phyloP scores from a whole-genome alignment of 345 rosid genomes.

The Dipteronia sinensis region DNA sequence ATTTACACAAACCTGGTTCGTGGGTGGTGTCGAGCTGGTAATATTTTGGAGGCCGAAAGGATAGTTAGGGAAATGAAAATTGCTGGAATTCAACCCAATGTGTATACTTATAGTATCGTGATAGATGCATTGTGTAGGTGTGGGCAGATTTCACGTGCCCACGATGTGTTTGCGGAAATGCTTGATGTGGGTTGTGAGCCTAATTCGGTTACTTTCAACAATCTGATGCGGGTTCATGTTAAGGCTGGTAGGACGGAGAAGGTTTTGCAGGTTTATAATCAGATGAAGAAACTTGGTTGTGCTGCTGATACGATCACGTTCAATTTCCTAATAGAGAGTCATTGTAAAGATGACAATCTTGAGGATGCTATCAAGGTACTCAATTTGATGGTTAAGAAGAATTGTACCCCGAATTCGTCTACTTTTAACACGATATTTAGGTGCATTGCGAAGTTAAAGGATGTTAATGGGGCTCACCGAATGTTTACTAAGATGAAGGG shows the following conservation, averaged over 20 bases:
- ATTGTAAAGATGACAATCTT: constrained; percentile 70
- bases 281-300: constrained; percentile 80
- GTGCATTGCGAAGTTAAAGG: constrained; percentile 66
- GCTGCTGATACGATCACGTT: constrained; percentile 64
- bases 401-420: constrained; percentile 62
- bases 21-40: constrained; percentile 88
- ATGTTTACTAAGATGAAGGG: constrained; percentile 78
- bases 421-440: constrained; percentile 77
- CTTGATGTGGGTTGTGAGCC: constrained; percentile 70
- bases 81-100: constrained; percentile 78
- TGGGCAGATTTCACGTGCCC: constrained; percentile 82
- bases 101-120: constrained; percentile 78
- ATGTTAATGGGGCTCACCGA: constrained; percentile 81
- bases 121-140: constrained; percentile 84
- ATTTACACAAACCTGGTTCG: constrained; percentile 75
- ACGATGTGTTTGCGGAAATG: constrained; percentile 92
- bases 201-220: constrained; percentile 80
- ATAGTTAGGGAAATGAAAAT: constrained; percentile 76
- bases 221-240: constrained; percentile 85
- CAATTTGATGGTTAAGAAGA: constrained; percentile 60
- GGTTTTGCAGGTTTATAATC: constrained; percentile 90
- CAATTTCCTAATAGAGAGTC: constrained; percentile 73
- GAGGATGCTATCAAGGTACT: constrained; percentile 73
- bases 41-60: constrained; percentile 69
- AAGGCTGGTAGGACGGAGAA: constrained; percentile 87